Evolutionary conservation across 2,329 filamentous ascomycete species (phyloP), one percentile per base, ranked within the genome.

Genomic region (Pseudogymnoascus sp.): DNA sequence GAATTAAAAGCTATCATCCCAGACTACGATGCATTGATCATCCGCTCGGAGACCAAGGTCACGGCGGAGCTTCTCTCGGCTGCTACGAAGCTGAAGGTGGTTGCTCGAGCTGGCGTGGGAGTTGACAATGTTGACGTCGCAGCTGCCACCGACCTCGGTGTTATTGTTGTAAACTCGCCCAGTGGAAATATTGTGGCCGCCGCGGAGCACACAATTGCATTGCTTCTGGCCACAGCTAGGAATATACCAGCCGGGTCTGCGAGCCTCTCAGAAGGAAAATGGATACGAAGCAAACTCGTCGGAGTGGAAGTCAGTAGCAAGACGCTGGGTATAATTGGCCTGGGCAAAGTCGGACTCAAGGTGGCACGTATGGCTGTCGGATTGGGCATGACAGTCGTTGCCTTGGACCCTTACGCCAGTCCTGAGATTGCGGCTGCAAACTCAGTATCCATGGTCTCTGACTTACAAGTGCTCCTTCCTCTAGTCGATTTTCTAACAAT

Each of bases 281-380:
- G 90, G 90, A 89, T 93, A 73, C 80, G 90, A 63, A 85, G 86
- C 70, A 84, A 85, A 68, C 80, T 93, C 2, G 87, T 91, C 0
- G 90, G 90, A 4, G 84, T 91, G 16, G 90, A 93, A 73, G 86
- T 93, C 10, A 89, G 90, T 60, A 84, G 87, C 53, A 93, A 93
- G 77, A 89, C 84, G 1, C 78, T 93, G 5, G 89, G 87, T 0
- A 87, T 93, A 60, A 84, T 95, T 40, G 90, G 90, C 1, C 76
- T 93, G 25, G 90, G 90, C n/a, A 93, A 93, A 77, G 89, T 93
- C 28, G 90, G 90, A 21, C 80, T 93, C 71, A 89, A 89, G 60
- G 90, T 93, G 14, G 90, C 90, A 16, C 81, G 89, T n/a, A 88
- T 91, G 78, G 89, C 88, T 7, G 87, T 87, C 62, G 89, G 90